Evolutionary conservation across 176 grass and related monocot genomes (phyloP).

Genomic region (Pontederia paniculata): DNA sequence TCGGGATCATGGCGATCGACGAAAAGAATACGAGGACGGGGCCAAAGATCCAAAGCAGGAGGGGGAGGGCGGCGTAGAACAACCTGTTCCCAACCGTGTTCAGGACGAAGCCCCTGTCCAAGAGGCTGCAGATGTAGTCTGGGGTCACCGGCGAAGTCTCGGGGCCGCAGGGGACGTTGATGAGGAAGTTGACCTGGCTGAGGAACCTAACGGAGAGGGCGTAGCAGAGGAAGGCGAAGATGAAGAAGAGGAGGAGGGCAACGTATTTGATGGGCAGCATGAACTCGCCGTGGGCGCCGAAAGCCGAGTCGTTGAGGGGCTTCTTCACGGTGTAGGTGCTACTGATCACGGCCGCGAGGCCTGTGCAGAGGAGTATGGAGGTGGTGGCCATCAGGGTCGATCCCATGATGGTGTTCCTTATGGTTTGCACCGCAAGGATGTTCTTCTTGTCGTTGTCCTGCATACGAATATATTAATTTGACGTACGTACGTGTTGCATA

Average conservation of each 20-base stretch:
- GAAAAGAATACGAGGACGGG: slow-evolving; percentile 46
- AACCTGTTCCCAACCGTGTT: slow-evolving; percentile 57
- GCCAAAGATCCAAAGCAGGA: slow-evolving; percentile 74
- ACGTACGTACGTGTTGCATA: too few relatives aligned
- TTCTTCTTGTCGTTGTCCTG: slow-evolving; percentile 64
- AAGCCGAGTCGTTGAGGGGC: slow-evolving; percentile 39
- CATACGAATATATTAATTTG: neutral
- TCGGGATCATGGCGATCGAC: slow-evolving; percentile 30
- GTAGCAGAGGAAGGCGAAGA: slow-evolving; percentile 64
- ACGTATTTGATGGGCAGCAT: slow-evolving; percentile 45
- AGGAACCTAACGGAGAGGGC: slow-evolving; percentile 48
- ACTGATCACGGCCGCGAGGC: slow-evolving; percentile 58
- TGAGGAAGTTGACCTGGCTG: slow-evolving; percentile 52
- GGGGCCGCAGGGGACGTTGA: slow-evolving; percentile 29
- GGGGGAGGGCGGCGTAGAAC: slow-evolving; percentile 47
- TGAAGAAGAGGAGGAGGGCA: slow-evolving; percentile 34
- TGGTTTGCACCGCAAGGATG: slow-evolving; percentile 53
- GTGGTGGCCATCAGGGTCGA: slow-evolving; percentile 56
- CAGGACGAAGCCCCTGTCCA: slow-evolving; percentile 48
- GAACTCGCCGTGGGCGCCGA: slow-evolving; percentile 49
- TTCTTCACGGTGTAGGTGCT: slow-evolving; percentile 64
- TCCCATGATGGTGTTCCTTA: slow-evolving; percentile 69
- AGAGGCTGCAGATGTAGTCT: slow-evolving; percentile 34
- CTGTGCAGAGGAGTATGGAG: slow-evolving; percentile 50
- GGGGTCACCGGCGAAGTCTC: slow-evolving; percentile 12